Base-by-base conservation (phyloP, 495 filamentous ascomycete genomes). In the Penicillium diatomitis region DNA sequence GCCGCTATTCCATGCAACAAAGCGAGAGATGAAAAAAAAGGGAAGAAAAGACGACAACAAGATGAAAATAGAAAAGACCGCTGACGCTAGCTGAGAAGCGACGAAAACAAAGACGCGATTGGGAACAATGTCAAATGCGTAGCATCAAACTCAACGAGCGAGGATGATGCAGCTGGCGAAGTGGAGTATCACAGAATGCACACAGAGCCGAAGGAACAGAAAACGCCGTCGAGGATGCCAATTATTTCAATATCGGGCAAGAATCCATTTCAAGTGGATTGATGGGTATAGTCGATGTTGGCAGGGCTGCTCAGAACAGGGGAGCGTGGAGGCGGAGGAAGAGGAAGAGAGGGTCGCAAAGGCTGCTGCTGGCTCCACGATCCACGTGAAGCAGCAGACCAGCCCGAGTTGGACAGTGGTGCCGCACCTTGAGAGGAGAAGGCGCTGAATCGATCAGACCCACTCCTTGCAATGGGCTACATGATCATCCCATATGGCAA, bases 401-500 rank as follows among this genome's bases (percentile, higher is more conserved):
- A 34, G 29, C 30, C 37, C 42, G 49, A 47, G 37, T 53, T 49
- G 43, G 46, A 52, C 34, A 33, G 50, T 38, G 48, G 43, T 38
- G 45, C 51, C 35, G 47, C 32, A 38, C 46, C 47, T 51, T 34
- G 48, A 10, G 41, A 36, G 40, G 40, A 34, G 44, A 32, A 44
- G 30, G 41, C 43, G 36, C 55, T 49, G 52, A 61, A 36, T 48
- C 37, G 39, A 48, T 55, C 41, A 46, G 34, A 49, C 46, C 49
- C 36, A 49, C 54, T 43, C 46, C 48, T 37, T 28, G 37, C 38
- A 30, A 20, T 28, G 47, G 39, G 36, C 69, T 76, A 82, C 56
- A 78, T 79, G 49, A 66, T 75, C 49, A 71, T 79, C 49, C 78
- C 79, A 59, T 82, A 84, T 38, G 75, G 75, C 48, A 80, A 30